Base-by-base conservation (phyloP, 192 early-diverging fungal species). In the Geranomyces variabilis region DNA sequence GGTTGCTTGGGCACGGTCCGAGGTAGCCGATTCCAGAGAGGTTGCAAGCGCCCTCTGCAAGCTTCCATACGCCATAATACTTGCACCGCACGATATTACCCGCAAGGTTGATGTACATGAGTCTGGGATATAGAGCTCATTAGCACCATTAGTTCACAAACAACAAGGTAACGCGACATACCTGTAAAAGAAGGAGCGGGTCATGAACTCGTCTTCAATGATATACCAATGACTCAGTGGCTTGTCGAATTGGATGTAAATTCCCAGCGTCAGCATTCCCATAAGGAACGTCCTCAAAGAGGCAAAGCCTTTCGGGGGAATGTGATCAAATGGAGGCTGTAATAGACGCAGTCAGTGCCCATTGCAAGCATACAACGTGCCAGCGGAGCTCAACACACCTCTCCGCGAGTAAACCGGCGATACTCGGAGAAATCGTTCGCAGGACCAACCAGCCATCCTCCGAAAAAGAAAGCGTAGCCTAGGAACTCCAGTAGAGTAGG, bases 391-490 rank as follows among this genome's bases (percentile, higher is more conserved):
- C 3, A 8, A 31, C 34, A 28, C 22, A 68, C 77, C 67, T 87
- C 81, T 53, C 79, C 77, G 7, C 34, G 14, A 26, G 88, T 74
- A 76, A 90, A 88, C 15, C 75, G 67, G 30, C 81, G 72, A 67
- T 87, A 89, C 21, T 80, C 78, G 17, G 36, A 30, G 60, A 80
- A 93, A 51, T 94, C 92, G 67, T 93, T 91, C 0, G 92, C 87
- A 0, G 95, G 95, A 19, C 95, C 95, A 5, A 90, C 89, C 1
- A 96, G 76, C 69, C 93, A 90, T 0, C 89, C 90, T 26, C 86
- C 87, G 70, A 94, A 94, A 76, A 94, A 96, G 75, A 92, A 92
- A 45, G 89, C 75, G 73, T 90, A 97, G 28, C 93, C 93, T 51
- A 93, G 72, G 66, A 79, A 81, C 34, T 81, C 74, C 36, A 80